Base-by-base conservation (phyloP, 108 stramenopile species). In the Asterionellopsis glacialis region DNA sequence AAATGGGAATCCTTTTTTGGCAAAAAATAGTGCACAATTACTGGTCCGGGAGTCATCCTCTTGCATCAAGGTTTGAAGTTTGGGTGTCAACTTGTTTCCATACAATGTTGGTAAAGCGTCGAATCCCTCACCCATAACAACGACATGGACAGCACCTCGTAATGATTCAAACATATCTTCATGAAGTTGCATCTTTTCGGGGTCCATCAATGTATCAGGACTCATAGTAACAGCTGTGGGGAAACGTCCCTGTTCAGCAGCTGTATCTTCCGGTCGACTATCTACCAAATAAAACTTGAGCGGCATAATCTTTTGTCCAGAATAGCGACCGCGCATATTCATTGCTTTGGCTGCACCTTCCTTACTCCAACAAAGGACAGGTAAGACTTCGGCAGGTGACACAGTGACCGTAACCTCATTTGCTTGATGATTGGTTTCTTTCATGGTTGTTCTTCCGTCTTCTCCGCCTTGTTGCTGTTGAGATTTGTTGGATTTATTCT, bases 1-100 rank as follows among this genome's bases (percentile, higher is more conserved):
- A 67, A 90, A 96, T 9, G 93, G 93, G 65, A 93, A 96, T 0
- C 93, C 95, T 63, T 71, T 81, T 66, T 94, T 94, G 21, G 93
- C 26, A 62, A 96, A 93, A 75, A 93, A 94, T 13, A 88, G 76
- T 21, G 93, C 91, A 51, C 88, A 90, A 57, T 59, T 70, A 33
- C 76, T 75, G 22, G 81, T 90, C 19, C 92, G 74, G 33, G 80
- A 75, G 11, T 86, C 75, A 53, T 93, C 92, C 72, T 90, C 85
- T 9, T 23, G 22, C 2, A 82, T 82, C 40, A 59, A 59, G 23
- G 70, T 71, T 40, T 73, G 63, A n/a, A 88, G 53, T 25, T 62
- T 69, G 16, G 40, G 56, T 7, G 68, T 74, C 57, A 84, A 57
- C 47, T 85, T 85, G 44, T 85, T 74, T 39, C 79, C 77, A 57